Evolutionary conservation across 495 filamentous ascomycete genomes (phyloP), one percentile per base, ranked within the genome.

Genomic region (Xylaria intraflava): DNA sequence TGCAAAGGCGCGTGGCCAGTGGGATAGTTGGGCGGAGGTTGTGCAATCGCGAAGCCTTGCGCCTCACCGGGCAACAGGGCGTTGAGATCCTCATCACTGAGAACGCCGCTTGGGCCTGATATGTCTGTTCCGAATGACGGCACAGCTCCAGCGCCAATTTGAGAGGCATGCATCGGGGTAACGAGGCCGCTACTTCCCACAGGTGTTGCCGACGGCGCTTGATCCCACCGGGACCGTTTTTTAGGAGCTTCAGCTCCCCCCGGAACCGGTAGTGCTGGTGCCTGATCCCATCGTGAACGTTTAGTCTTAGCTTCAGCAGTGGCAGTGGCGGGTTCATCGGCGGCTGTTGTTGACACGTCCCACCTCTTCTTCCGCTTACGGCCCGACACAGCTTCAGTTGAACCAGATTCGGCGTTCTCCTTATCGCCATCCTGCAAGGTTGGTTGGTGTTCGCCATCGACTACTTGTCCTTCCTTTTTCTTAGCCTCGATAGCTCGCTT

Each of bases 81-180:
- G 68, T 99, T 87, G 27, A 99, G 83, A 60, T 96, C 90, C 69
- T 97, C 93, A 66, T 99, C 94, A 30, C 90, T 89, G 47, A 94
- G 74, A 1, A 86, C 78, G 49, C 83, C 86, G 65, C 88, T 88
- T 49, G 90, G 83, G 51, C 77, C 80, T n/a, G 86, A 84, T 19
- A 89, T 81, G 66, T 94, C 89, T 23, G 84, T 85, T 27, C 88
- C 90, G 71, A 95, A 95, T 59, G 81, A 69, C 40, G 83, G 71
- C 45, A 72, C 66, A 46, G 72, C 66, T 20, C 73, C 78, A 49
- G 73, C 76, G 56, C 89, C 87, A 11, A 66, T 30, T 16, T 62
- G 57, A 27, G 88, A 87, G 46, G 88, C 84, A 66, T 95, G 88
- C 76, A 89, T 85, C 22, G 90, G 89, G 16, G 90, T 95, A 24